Evolutionary conservation across 148 eudicot species (phyloP).

Genomic region (Tetragonia tetragonoides): DNA sequence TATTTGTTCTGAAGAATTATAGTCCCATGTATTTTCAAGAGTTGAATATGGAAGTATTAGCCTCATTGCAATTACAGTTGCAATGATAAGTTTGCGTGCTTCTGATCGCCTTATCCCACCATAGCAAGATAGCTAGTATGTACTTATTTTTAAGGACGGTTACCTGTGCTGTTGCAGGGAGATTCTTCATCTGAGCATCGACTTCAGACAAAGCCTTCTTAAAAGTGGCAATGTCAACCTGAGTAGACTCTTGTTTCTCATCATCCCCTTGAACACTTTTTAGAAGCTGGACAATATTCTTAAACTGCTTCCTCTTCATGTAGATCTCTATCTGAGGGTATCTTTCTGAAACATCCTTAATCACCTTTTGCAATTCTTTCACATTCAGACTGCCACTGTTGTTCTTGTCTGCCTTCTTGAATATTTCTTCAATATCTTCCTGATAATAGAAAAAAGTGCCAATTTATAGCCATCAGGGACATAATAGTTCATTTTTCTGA

Average conservation of each 20-base stretch:
- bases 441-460: neutral
- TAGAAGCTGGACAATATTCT: constrained; percentile 37
- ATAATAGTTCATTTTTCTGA: too few relatives aligned
- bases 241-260: constrained; percentile 28
- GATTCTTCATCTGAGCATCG: constrained; percentile 64
- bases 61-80: too few relatives aligned
- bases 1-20: too few relatives aligned
- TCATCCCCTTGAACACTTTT: constrained; percentile 32
- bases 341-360: constrained; percentile 48
- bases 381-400: constrained; percentile 35
- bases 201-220: constrained; percentile 52
- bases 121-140: too few relatives aligned
- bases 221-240: constrained; percentile 45
- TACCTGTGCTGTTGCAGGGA: constrained; percentile 81
- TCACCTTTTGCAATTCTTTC: constrained; percentile 38
- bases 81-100: too few relatives aligned
- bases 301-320: constrained; percentile 50
- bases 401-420: constrained; percentile 52
- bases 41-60: too few relatives aligned
- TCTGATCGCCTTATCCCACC: too few relatives aligned
- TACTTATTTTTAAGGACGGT: neutral
- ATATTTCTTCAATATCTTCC: constrained; percentile 54
- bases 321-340: constrained; percentile 64
- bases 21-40: too few relatives aligned
- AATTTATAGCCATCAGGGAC: neutral